A percentile compares a stretch with the other conserved stretches of the same genome.
Evolutionary conservation across 2,329 filamentous ascomycete species (phyloP).

Genomic region (Verticillium dahliae): DNA sequence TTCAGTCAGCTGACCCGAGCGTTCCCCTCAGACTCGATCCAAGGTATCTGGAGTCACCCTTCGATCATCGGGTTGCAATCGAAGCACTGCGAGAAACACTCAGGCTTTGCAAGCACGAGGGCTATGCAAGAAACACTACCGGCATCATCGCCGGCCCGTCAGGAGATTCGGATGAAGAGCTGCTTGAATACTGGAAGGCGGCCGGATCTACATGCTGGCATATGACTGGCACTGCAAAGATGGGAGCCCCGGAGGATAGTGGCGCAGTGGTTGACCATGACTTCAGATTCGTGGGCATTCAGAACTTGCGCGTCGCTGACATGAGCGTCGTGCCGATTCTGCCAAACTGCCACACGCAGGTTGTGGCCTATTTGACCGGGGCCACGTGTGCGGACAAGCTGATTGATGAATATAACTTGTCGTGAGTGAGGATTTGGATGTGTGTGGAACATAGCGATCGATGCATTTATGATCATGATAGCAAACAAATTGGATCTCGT

Average conservation of each 20-base stretch:
- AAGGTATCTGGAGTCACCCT: slow-evolving; percentile 44
- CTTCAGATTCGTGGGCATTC: slow-evolving; percentile 40
- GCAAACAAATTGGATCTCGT: no score
- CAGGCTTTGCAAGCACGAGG: slow-evolving; percentile 32
- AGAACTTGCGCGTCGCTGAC: slow-evolving; percentile 34
- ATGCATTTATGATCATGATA: no score
- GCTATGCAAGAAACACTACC: slow-evolving; percentile 36
- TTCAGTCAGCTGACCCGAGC: slow-evolving; percentile 44
- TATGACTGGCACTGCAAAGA: slow-evolving; percentile 50
- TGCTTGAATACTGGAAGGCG: slow-evolving; percentile 37
- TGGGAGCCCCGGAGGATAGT: slow-evolving; percentile 38
- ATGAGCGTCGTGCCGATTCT: slow-evolving; percentile 36
- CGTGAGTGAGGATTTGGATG: background rate
- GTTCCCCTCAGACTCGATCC: slow-evolving; percentile 47
- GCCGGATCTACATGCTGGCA: slow-evolving; percentile 43
- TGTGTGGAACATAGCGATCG: background rate
- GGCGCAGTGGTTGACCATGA: slow-evolving; percentile 42
- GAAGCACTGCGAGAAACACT: slow-evolving; percentile 38
- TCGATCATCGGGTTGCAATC: slow-evolving; percentile 44
- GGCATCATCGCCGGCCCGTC: slow-evolving; percentile 33
- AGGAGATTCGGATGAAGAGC: slow-evolving; percentile 45
- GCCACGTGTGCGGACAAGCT: slow-evolving; percentile 44
- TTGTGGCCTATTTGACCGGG: slow-evolving; percentile 47
- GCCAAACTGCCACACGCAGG: slow-evolving; percentile 43
- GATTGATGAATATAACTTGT: background rate